These are phyloP conservation scores for Hypoxylon intermedium DNA, from an alignment of 495 filamentous ascomycete species.

Conservation along the genomic window DNA sequence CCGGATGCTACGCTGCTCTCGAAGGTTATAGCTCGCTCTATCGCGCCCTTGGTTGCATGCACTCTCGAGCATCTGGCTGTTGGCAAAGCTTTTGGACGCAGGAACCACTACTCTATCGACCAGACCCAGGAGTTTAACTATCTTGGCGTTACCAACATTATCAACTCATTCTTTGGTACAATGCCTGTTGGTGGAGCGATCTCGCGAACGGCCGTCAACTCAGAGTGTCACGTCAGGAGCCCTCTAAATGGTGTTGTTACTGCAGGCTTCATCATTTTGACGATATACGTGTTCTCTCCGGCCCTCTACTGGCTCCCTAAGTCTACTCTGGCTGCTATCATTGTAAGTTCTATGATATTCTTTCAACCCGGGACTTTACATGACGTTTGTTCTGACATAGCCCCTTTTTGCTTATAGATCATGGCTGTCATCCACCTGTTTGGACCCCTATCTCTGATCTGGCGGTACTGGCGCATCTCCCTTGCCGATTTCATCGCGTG, in stretches of 20 bases:
- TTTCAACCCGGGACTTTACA: no score
- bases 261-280: conserved; percentile 55
- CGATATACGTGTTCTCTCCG: conserved; percentile 56
- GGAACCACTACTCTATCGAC: conserved; percentile 57
- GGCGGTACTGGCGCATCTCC: conserved; percentile 56
- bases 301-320: conserved; percentile 62
- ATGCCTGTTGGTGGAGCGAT: conserved; percentile 59
- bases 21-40: conserved; percentile 47
- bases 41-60: conserved; percentile 55
- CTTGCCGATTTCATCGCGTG: conserved; percentile 57
- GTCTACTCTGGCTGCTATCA: conserved; percentile 55
- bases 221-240: conserved; percentile 50
- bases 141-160: conserved; percentile 55
- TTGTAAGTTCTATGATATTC: conserved; percentile 38
- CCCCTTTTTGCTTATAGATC: conserved; percentile 39
- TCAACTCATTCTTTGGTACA: conserved; percentile 58
- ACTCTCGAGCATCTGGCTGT: conserved; percentile 59
- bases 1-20: conserved; percentile 45
- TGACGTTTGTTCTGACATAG: conserved; percentile 1
- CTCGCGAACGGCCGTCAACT: conserved; percentile 60
- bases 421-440: conserved; percentile 56
- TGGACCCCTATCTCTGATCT: conserved; percentile 49
- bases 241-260: conserved; percentile 56
- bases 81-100: conserved; percentile 54
- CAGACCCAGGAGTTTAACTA: conserved; percentile 58